Percentiles rank a stretch among this genome's conserved stretches.
Evolutionary conservation across 2,329 filamentous ascomycete species (phyloP).

Genomic region (Colletotrichum higginsianum): DNA sequence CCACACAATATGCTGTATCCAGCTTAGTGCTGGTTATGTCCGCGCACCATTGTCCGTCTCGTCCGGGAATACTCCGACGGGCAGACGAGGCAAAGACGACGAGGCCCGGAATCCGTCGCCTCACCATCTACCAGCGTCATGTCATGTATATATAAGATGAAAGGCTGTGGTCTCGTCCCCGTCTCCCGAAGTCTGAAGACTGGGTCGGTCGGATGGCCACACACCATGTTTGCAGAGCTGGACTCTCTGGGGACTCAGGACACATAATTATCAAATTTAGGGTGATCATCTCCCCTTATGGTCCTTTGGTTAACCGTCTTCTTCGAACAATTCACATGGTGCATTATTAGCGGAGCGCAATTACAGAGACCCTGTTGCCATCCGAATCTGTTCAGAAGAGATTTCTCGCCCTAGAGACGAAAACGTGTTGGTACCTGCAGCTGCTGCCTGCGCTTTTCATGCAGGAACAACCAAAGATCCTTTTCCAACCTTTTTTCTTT

Average conservation of each 20-base stretch:
- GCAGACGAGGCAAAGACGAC: constrained; percentile 5
- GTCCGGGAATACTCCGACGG: constrained; percentile 29
- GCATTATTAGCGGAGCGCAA: background rate
- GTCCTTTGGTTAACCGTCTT: background rate
- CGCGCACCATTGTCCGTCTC: constrained; percentile 10
- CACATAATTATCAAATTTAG: constrained; percentile 8
- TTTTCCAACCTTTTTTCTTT: background rate
- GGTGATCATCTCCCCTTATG: constrained; percentile 4
- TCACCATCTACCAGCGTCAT: constrained; percentile 1
- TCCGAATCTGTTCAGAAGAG: background rate
- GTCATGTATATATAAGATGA: constrained; percentile 27
- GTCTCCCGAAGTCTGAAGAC: constrained; percentile 29
- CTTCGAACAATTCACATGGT: background rate
- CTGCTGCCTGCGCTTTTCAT: background rate
- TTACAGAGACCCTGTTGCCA: background rate
- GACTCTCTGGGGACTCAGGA: constrained; percentile 5
- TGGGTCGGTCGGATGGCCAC: constrained; percentile 22
- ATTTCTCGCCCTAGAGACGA: background rate
- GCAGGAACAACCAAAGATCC: constrained; percentile 13
- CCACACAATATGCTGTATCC: constrained; percentile 21
- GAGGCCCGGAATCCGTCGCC: constrained; percentile 11
- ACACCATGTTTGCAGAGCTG: too few relatives aligned
- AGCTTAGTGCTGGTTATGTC: constrained; percentile 11
- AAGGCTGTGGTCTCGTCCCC: constrained; percentile 3
- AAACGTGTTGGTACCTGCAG: background rate